Evolutionary conservation across 1,139 yeast species (phyloP), one percentile per base, ranked within the genome.

Genomic region (Kodamaea derodonti): DNA sequence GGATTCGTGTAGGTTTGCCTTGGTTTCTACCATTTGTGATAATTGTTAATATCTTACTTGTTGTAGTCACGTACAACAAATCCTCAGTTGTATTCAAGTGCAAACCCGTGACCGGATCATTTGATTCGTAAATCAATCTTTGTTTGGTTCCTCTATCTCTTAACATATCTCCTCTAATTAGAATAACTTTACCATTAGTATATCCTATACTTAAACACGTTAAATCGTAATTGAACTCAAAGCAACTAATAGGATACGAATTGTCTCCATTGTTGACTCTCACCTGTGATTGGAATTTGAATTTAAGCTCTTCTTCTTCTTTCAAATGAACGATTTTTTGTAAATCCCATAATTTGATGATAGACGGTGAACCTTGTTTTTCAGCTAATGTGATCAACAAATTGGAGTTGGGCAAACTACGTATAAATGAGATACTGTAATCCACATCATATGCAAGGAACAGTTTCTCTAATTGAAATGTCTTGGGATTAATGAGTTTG

Each of bases 111-210:
- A 94, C 72, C 0, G 97, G 95, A 34, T 86, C 94, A 12, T 55
- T 51, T 13, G 80, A 72, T 43, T 83, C 85, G 50, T 79, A 86
- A 1, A 90, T 78, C 0, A 83, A 58, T 24, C 97, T 65, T 51
- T 90, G 97, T 43, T 92, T 76, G 4, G 95, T 79, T 0, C 98
- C 98, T 39, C 96, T 62, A 51, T 94, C 99, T 46, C 92, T 76
- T 2, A 85, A 50, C 30, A 94, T 60, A 55, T 92, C 98, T 5
- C 98, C 99, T 41, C 97, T 62, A 0, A 90, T 76, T 3, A 90
- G 62, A 5, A 90, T 65, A 2, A 90, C 92, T 18, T 80, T 72
- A 6, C 99, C 99, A 55, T 88, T 85, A 14, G 95, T 82, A 52
- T 80, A 88, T 0, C 98, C 97, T 24, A 88, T 62, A 0, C 85